Conservation (phyloP, 148 eudicot genomes). For the Persicaria tinctoria region DNA sequence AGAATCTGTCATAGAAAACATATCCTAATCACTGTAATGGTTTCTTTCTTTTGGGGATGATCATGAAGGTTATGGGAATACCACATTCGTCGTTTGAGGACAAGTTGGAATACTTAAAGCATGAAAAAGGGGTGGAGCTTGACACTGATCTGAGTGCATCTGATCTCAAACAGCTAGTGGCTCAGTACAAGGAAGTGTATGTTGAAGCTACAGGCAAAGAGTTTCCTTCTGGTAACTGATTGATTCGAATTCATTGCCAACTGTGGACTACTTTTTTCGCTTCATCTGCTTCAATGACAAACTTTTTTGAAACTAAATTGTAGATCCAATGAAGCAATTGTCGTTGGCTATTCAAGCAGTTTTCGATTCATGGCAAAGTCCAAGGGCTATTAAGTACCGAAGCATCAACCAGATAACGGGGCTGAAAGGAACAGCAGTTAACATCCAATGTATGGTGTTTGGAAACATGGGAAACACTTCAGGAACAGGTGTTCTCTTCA, state of each 20-base stretch:
- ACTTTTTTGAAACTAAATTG: neutral
- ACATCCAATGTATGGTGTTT: constrained; percentile 95
- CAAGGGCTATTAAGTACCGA: constrained; percentile 79
- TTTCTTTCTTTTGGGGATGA: neutral
- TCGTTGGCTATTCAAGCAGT: constrained; percentile 80
- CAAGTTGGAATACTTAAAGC: constrained; percentile 62
- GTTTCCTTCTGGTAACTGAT: constrained; percentile 60
- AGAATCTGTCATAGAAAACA: neutral
- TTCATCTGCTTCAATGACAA: neutral
- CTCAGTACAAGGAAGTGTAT: constrained; percentile 77
- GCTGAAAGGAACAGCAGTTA: constrained; percentile 91
- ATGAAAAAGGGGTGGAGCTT: constrained; percentile 52
- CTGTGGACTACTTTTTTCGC: neutral
- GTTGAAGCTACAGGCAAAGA: constrained; percentile 66
- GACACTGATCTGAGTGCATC: constrained; percentile 82
- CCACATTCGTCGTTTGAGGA: constrained; percentile 82
- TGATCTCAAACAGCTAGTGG: constrained; percentile 81
- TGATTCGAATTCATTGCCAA: neutral
- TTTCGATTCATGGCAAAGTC: constrained; percentile 96
- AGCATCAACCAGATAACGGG: constrained; percentile 90
- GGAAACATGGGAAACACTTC: constrained; percentile 99
- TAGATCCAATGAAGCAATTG: constrained; percentile 83
- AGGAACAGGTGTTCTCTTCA: constrained; percentile 96
- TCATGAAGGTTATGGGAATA: constrained; percentile 76
- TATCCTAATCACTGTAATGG: neutral